phyloP scores from a whole-genome alignment of 164 flowering plant genomes.

The Kingdonia uniflora region DNA sequence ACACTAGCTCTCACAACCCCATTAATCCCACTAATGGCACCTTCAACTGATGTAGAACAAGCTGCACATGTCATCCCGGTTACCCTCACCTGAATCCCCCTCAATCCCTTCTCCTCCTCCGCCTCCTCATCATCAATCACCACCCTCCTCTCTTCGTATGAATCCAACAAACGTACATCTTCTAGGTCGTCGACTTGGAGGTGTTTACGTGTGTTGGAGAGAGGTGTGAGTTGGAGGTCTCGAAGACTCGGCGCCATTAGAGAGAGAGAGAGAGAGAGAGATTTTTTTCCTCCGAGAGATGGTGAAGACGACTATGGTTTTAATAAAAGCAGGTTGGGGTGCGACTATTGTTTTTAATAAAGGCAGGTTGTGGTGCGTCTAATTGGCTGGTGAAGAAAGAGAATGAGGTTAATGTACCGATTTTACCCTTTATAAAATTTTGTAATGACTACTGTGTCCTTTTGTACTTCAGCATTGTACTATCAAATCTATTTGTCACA shows the following conservation, averaged over 20 bases:
- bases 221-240: conserved; percentile 42
- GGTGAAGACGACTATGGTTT: too few species aligned
- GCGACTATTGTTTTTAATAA: too few species aligned
- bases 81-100: conserved; percentile 53
- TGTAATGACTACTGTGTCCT: neutral
- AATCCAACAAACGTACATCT: conserved; percentile 65
- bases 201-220: conserved; percentile 5
- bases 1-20: conserved; percentile 78
- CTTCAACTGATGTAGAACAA: conserved; percentile 82
- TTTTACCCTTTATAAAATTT: neutral
- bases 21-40: conserved; percentile 35
- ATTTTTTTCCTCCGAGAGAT: too few species aligned
- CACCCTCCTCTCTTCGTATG: conserved; percentile 32
- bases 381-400: too few species aligned
- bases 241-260: conserved; percentile 40
- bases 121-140: conserved; percentile 4
- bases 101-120: conserved; percentile 18
- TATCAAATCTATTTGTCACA: too few species aligned
- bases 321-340: too few species aligned
- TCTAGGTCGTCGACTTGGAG: conserved; percentile 30
- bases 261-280: conserved; percentile 7
- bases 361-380: too few species aligned
- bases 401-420: too few species aligned
- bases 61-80: conserved; percentile 98
- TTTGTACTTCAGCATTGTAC: neutral